phyloP scores from a whole-genome alignment of 257 asterid species.

The Solanum rostratum region DNA sequence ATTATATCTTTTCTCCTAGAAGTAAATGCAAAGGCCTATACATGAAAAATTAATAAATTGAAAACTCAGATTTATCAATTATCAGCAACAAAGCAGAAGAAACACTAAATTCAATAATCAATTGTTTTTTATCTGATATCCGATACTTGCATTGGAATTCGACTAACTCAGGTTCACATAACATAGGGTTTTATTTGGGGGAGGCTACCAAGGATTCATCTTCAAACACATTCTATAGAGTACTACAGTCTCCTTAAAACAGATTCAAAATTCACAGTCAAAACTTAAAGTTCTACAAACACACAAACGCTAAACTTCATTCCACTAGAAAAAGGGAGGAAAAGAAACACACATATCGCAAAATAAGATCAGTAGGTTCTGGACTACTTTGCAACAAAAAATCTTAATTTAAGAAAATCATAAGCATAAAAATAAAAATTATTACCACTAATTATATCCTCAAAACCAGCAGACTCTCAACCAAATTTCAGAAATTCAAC shows the following conservation, averaged over 20 bases:
- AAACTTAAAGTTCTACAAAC: not conserved
- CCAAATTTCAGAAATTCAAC: not conserved
- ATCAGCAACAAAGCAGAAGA: not conserved
- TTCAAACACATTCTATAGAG: not conserved
- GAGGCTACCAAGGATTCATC: too few species aligned
- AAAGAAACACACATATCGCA: not conserved
- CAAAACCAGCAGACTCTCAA: not conserved
- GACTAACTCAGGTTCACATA: too few species aligned
- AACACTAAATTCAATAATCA: too few species aligned
- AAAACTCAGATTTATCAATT: too few species aligned
- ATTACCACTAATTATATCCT: not conserved
- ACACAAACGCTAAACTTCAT: not conserved
- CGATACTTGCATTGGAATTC: too few species aligned
- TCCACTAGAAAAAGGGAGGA: not conserved
- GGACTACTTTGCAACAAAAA: not conserved
- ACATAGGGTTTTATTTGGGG: too few species aligned
- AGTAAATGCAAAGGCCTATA: not conserved
- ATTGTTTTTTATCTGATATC: too few species aligned
- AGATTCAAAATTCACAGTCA: not conserved
- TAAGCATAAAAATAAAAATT: not conserved
- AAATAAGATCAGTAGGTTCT: not conserved
- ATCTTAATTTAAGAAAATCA: not conserved
- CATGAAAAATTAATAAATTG: too few species aligned
- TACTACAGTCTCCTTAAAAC: not conserved
- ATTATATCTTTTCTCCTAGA: not conserved